Evolutionary conservation across 2,329 filamentous ascomycete genomes (phyloP).

Genomic region (Penicillium polonicum): DNA sequence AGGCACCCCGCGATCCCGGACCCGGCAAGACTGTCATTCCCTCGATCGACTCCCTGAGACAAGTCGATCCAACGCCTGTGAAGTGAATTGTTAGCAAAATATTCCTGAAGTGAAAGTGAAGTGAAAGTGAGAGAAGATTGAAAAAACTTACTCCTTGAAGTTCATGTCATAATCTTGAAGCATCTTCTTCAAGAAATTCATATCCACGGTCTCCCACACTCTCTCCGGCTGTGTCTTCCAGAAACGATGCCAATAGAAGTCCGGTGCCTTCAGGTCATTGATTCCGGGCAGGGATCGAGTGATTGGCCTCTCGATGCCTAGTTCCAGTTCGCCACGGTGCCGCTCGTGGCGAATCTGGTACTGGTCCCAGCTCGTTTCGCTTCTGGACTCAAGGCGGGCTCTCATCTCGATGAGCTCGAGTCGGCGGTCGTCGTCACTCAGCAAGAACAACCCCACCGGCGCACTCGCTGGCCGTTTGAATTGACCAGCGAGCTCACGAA

Average conservation of each 20-base stretch:
- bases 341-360: constrained; percentile 61
- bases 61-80: constrained; percentile 56
- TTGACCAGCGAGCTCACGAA: constrained; percentile 38
- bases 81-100: constrained; percentile 4
- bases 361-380: constrained; percentile 32
- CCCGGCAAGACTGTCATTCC: constrained; percentile 41
- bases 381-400: constrained; percentile 39
- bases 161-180: constrained; percentile 55
- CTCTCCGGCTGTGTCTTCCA: constrained; percentile 55
- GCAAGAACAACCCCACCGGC: constrained; percentile 61
- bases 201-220: constrained; percentile 66
- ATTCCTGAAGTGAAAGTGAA: neutral
- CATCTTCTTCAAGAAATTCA: constrained; percentile 55
- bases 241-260: constrained; percentile 56
- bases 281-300: constrained; percentile 61
- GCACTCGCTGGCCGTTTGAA: constrained; percentile 61
- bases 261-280: constrained; percentile 49
- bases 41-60: constrained; percentile 70
- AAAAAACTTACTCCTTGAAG: constrained; percentile 52
- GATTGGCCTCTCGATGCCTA: constrained; percentile 58
- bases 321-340: constrained; percentile 49
- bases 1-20: constrained; percentile 66
- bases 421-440: constrained; percentile 55
- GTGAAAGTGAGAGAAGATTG: neutral
- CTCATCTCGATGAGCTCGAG: constrained; percentile 52